Conservation (phyloP, 2,329 filamentous ascomycete genomes). For the Aspergillus sp. region DNA sequence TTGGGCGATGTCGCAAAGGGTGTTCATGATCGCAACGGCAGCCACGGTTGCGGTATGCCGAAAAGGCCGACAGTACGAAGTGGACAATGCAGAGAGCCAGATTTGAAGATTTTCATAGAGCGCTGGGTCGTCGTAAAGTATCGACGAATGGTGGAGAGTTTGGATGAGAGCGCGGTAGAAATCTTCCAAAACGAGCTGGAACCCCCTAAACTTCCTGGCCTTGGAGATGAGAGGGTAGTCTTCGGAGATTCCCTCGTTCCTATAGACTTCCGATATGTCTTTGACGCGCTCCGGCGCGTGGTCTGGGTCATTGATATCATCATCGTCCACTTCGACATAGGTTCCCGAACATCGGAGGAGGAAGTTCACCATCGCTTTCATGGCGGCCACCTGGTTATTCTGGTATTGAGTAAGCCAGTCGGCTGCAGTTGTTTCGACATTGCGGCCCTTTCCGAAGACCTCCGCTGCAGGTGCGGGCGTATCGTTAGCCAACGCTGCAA, state of each 20-base stretch:
- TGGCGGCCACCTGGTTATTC: slow-evolving; percentile 52
- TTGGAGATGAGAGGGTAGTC: slow-evolving; percentile 82
- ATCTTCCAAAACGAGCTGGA: slow-evolving; percentile 71
- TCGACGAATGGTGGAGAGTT: slow-evolving; percentile 76
- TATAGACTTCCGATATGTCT: slow-evolving; percentile 86
- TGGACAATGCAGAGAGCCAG: slow-evolving; percentile 91
- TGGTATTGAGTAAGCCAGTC: slow-evolving; percentile 59
- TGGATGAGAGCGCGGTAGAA: slow-evolving; percentile 78
- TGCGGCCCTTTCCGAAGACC: slow-evolving; percentile 57
- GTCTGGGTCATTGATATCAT: slow-evolving; percentile 88
- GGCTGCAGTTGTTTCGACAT: slow-evolving; percentile 56
- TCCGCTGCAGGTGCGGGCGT: slow-evolving; percentile 45
- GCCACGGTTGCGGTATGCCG: slow-evolving; percentile 90
- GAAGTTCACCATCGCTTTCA: slow-evolving; percentile 62
- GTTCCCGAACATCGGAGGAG: slow-evolving; percentile 72
- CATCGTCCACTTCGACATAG: slow-evolving; percentile 70
- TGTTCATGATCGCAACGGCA: slow-evolving; percentile 73
- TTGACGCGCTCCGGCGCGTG: slow-evolving; percentile 74
- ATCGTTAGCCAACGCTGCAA: slow-evolving; percentile 21
- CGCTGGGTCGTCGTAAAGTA: slow-evolving; percentile 72
- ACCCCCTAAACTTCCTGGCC: slow-evolving; percentile 71
- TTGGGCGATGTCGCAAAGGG: slow-evolving; percentile 71
- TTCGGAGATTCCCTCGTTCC: slow-evolving; percentile 78
- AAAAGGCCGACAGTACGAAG: slow-evolving; percentile 82
- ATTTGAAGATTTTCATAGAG: slow-evolving; percentile 85